phyloP scores from a whole-genome alignment of 2,329 filamentous ascomycete species.

The Cercospora janseana region DNA sequence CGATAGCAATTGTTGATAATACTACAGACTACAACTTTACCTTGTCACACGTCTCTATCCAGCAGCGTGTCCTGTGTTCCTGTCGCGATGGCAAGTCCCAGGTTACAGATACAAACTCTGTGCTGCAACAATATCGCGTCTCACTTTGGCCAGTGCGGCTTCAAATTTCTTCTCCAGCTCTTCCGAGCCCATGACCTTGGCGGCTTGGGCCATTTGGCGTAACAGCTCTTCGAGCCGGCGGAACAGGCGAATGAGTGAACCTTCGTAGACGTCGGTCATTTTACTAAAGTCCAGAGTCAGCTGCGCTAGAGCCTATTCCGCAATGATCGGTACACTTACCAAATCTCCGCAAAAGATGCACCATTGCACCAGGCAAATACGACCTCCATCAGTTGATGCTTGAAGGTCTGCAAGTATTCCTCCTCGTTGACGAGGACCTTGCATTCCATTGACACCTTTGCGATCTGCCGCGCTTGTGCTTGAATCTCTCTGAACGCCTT shows the following conservation, averaged over 20 bases:
- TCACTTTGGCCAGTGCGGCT: slow-evolving; percentile 76
- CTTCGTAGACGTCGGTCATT: slow-evolving; percentile 99
- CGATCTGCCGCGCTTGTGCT: slow-evolving; percentile 79
- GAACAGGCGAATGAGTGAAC: slow-evolving; percentile 93
- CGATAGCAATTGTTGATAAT: slow-evolving; percentile 10
- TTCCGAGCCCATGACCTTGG: slow-evolving; percentile 97
- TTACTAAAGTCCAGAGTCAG: slow-evolving; percentile 72
- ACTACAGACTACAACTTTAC: slow-evolving; percentile 6
- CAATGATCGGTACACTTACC: no score
- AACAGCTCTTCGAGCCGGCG: slow-evolving; percentile 90
- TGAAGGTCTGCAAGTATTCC: slow-evolving; percentile 84
- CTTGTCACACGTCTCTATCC: background rate
- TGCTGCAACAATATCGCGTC: slow-evolving; percentile 90
- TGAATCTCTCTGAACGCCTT: slow-evolving; percentile 87
- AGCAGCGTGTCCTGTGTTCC: background rate
- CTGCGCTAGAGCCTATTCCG: no score
- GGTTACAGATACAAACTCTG: slow-evolving; percentile 83
- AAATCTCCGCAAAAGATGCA: slow-evolving; percentile 86
- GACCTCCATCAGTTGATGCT: slow-evolving; percentile 96
- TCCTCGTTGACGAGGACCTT: slow-evolving; percentile 94
- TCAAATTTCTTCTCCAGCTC: slow-evolving; percentile 93
- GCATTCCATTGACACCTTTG: slow-evolving; percentile 91
- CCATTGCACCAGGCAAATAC: slow-evolving; percentile 90
- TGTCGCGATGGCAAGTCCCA: background rate
- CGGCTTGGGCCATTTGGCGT: slow-evolving; percentile 90